Percentiles rank a stretch among this genome's conserved stretches.
These are phyloP conservation scores for Kazachstania martiniae DNA, from an alignment of 805 yeast genomes.

Conservation along the genomic window DNA sequence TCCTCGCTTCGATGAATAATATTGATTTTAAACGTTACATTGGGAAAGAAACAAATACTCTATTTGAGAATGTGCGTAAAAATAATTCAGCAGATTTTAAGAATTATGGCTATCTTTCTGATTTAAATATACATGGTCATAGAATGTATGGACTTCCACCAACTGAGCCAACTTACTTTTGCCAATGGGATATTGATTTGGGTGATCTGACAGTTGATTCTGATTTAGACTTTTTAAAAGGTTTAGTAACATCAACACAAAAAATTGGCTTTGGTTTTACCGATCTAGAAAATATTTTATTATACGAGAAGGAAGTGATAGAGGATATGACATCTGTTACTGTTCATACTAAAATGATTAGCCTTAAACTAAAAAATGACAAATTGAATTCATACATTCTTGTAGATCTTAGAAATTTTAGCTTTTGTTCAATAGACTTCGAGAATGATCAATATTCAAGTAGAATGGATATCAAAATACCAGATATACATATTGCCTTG, in stretches of 20 bases:
- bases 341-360: constrained; percentile 40
- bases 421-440: constrained; percentile 51
- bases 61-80: constrained; percentile 24
- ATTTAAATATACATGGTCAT: constrained; percentile 67
- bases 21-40: constrained; percentile 10
- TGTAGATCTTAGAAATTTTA: constrained; percentile 19
- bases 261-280: constrained; percentile 52
- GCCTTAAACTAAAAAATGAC: constrained; percentile 31
- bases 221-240: constrained; percentile 34
- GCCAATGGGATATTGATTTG: constrained; percentile 78
- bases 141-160: constrained; percentile 92
- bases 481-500: constrained; percentile 30
- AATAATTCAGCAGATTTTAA: constrained; percentile 8
- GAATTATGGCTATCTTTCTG: constrained; percentile 28
- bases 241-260: constrained; percentile 32
- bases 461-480: constrained; percentile 40
- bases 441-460: constrained; percentile 56
- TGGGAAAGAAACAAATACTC: constrained; percentile 9
- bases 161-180: constrained; percentile 71
- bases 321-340: constrained; percentile 62
- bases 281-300: constrained; percentile 69
- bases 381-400: constrained; percentile 16
- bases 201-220: constrained; percentile 50
- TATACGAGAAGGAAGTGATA: constrained; percentile 42
- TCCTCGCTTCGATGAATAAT: constrained; percentile 47